Percentiles rank a stretch among this genome's conserved stretches.
Evolutionary conservation across 768 basidiomycete genomes (phyloP).

Genomic region (Hydnum rufescens): DNA sequence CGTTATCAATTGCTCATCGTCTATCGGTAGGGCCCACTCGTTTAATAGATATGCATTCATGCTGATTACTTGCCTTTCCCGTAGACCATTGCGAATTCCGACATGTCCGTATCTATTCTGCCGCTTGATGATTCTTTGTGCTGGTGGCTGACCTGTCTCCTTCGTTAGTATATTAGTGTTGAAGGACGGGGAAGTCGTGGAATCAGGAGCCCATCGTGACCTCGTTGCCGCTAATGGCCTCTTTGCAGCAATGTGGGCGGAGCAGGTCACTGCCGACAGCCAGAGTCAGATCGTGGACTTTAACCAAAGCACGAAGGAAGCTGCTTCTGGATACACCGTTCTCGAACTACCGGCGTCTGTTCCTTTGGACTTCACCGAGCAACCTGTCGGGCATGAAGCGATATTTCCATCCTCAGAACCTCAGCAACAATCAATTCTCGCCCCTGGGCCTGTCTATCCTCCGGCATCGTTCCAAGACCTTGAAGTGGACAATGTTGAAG

Average conservation of each 20-base stretch:
- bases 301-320: neutral
- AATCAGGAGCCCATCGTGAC: constrained; percentile 63
- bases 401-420: neutral
- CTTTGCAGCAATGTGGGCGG: constrained; percentile 79
- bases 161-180: constrained; percentile 62
- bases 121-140: constrained; percentile 23
- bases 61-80: constrained; percentile 10
- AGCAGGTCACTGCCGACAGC: constrained; percentile 52
- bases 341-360: neutral
- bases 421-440: constrained; percentile 1
- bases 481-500: constrained; percentile 1
- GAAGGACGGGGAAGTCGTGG: constrained; percentile 73
- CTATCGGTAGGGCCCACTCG: constrained; percentile 52
- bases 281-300: constrained; percentile 14
- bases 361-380: constrained; percentile 1
- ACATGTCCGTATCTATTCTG: constrained; percentile 21
- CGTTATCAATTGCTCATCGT: constrained; percentile 62
- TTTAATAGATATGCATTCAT: constrained; percentile 4
- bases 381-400: constrained; percentile 6
- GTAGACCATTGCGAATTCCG: constrained; percentile 34
- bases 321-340: constrained; percentile 1
- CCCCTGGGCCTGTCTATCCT: constrained; percentile 4
- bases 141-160: constrained; percentile 4
- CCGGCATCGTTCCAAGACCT: neutral
- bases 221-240: constrained; percentile 48